Evolutionary conservation across 352 stramenopile genomes (phyloP).

Genomic region (Globisporangium cystogenes): DNA sequence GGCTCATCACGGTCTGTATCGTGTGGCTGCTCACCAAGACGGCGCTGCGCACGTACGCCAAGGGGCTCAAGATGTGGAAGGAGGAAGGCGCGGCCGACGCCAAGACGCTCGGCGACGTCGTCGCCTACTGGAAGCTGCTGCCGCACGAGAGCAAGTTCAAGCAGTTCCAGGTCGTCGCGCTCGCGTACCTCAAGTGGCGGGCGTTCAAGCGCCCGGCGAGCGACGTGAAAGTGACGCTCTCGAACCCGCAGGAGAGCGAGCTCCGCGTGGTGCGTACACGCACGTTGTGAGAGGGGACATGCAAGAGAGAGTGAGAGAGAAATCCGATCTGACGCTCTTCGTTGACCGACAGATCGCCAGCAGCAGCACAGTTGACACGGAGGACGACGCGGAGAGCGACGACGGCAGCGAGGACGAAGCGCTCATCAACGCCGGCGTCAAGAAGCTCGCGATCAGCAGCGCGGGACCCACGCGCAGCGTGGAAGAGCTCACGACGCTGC

Average conservation of each 20-base stretch:
- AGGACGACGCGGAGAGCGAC: conserved; percentile 21
- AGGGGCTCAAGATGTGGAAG: conserved; percentile 66
- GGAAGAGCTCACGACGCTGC: conserved; percentile 48
- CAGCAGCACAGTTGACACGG: conserved; percentile 19
- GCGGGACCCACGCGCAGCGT: conserved; percentile 22
- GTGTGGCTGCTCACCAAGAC: conserved; percentile 75
- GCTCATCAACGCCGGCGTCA: conserved; percentile 37
- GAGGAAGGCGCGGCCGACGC: conserved; percentile 49
- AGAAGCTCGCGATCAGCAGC: conserved; percentile 24
- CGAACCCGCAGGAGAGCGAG: conserved; percentile 35
- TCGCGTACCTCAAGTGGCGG: conserved; percentile 73
- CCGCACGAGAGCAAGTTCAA: conserved; percentile 65
- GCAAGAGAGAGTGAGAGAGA: too few relatives aligned
- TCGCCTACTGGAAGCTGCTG: conserved; percentile 64
- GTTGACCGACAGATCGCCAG: neutral
- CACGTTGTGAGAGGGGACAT: too few relatives aligned
- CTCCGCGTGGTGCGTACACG: conserved; percentile 5
- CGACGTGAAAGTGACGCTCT: conserved; percentile 28
- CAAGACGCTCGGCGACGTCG: conserved; percentile 36
- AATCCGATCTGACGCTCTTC: neutral
- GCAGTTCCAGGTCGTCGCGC: conserved; percentile 56
- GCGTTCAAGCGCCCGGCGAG: conserved; percentile 34
- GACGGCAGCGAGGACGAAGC: conserved; percentile 43
- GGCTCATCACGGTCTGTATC: conserved; percentile 76
- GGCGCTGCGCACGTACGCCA: conserved; percentile 50